Conservation (phyloP, 148 eudicot genomes). For the Amaranthus cruentus region DNA sequence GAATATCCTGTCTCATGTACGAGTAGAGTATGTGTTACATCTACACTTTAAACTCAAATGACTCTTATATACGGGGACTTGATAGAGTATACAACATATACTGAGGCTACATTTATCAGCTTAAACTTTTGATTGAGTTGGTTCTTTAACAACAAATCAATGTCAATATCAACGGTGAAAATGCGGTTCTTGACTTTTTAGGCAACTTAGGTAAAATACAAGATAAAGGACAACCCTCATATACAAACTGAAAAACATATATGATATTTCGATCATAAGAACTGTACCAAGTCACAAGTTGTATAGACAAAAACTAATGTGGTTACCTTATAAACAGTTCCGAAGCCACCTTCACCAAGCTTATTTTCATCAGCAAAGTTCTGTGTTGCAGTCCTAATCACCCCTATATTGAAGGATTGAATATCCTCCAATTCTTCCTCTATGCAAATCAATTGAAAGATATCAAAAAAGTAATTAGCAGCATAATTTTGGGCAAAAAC, state of each 20-base stretch:
- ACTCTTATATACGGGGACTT: no score
- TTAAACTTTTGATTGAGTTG: no score
- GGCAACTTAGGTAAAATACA: no score
- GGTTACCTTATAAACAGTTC: conserved; percentile 44
- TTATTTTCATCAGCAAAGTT: conserved; percentile 34
- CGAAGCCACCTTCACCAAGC: conserved; percentile 53
- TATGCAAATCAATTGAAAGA: not conserved
- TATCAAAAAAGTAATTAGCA: not conserved
- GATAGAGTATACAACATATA: not conserved
- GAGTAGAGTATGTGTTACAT: no score
- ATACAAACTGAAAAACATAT: no score
- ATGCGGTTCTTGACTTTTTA: no score
- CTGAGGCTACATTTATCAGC: not conserved
- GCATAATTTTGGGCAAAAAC: not conserved
- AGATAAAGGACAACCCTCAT: no score
- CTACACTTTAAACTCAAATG: no score
- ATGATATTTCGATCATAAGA: no score
- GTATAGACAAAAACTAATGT: not conserved
- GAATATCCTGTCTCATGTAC: no score
- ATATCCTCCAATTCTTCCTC: conserved; percentile 28
- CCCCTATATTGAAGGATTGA: conserved; percentile 18
- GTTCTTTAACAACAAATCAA: no score
- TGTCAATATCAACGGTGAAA: no score
- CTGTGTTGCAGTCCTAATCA: conserved; percentile 30
- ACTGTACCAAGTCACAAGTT: not conserved